Evolutionary conservation across 176 grass and related monocot genomes (phyloP), one percentile per base, ranked within the genome.

Genomic region (Aegilops umbellulata): DNA sequence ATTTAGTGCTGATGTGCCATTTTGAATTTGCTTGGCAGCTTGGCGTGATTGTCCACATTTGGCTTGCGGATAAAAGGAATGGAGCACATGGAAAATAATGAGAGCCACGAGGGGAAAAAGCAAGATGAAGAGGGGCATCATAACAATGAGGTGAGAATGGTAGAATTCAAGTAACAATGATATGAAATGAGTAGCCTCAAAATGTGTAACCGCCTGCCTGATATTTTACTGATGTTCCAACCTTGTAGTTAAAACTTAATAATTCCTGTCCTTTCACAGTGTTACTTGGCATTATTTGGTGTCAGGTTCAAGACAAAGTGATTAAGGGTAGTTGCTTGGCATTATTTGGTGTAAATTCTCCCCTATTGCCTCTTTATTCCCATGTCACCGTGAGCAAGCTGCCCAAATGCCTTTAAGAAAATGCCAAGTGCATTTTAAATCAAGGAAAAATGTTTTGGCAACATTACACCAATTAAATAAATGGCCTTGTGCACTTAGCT

Each of bases 21-120:
- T 86, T 58, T 73, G 20, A 70, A 26, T 78, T 70, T 86, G 26
- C 15, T 31, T 78, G 55, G 8, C 73, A 85, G 79, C 16, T 71
- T 68, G 58, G 80, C 10, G 55, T 85, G 20, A 44, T 60, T 79
- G 25, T 13, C 22, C 75, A 53, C 29, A 32, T 86, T 65, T 71
- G 39, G 32, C 46, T 80, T n/a, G 67, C 49, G 39, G 57, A 81
- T 19, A 83, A 72, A 72, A 88, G 3, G 7, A 27, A 95, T 92
- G 91, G 91, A 90, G 80, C 72, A 87, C 36, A 73, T 57, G 16
- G 83, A 89, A 80, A 86, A 89, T 61, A 86, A 89, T 61, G 87
- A 90, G 38, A 89, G 55, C 5, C 29, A 65, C 3, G 14, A 38
- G n/a, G 78, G 24, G 17, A 85, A 25, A 55, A 84, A 79, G 51